Base-by-base conservation (phyloP, 2,329 filamentous ascomycete species). In the Curvularia sp. region DNA sequence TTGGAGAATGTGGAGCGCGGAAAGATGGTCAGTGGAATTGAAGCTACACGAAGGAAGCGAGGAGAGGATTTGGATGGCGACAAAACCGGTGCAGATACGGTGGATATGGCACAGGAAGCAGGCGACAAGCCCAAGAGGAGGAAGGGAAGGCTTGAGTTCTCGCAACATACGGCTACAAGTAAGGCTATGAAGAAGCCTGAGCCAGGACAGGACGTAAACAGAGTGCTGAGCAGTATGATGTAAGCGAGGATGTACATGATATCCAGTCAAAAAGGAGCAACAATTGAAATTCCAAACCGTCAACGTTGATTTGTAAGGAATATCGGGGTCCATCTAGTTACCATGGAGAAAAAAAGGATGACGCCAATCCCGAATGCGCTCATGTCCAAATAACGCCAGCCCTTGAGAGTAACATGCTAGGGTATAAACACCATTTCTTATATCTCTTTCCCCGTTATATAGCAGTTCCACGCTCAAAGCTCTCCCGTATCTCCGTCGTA, bases 381-480 rank as follows among this genome's bases (percentile, higher is more conserved):
- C 43, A 13, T 12, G 24, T 15, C 31, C 13, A 49, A 20, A 53
- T 35, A 58, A 63, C 55, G 58, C 61, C 58, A 13, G 47, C 38
- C 33, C 18, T 33, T 31, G 10, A 46, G 41, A 66, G 15, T 18
- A 43, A n/a, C 24, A 52, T 53, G 52, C 65, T 61, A 67, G 70
- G 70, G 70, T 73, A 73, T 73, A 63, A 61, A 18, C 46, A 48
- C 57, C 56, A n/a, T 53, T 41, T n/a, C 6, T 18, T 6, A 41
- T 35, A 28, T 31, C 30, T 18, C 48, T 35, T 20, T 7, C 12
- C 42, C 22, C 28, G 26, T 55, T 62, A 98, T 77, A 98, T 95
- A 86, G 96, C 96, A 3, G 95, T 98, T 18, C 95, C 95, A 64
- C 95, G 87, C 85, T 99, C 95, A 77, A 99, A 99, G 78, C 91